phyloP scores from a whole-genome alignment of 2,329 filamentous ascomycete species.

The Fusarium lyarnte region DNA sequence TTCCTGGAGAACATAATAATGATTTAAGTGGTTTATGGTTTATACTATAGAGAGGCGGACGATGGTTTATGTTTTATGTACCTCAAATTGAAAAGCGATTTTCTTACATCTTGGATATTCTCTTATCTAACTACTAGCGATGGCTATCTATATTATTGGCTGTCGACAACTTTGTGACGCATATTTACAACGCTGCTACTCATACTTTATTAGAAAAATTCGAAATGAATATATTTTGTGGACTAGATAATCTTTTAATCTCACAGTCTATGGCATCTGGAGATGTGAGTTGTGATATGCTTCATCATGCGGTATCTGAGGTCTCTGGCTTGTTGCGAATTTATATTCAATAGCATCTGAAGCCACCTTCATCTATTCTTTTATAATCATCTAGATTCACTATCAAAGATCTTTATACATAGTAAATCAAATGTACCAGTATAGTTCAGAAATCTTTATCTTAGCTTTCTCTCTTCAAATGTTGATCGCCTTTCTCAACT shows the following conservation, averaged over 20 bases:
- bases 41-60: constrained; percentile 27
- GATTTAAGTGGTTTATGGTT: constrained; percentile 29
- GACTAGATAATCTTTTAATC: too few species aligned
- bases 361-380: neutral
- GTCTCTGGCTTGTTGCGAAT: neutral
- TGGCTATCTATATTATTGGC: neutral
- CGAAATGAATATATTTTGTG: neutral
- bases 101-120: constrained; percentile 8
- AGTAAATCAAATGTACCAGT: too few species aligned
- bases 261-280: neutral
- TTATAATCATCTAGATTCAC: neutral
- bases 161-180: neutral
- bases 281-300: neutral
- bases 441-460: neutral
- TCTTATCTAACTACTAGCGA: neutral
- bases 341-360: neutral
- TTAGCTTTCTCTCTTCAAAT: neutral
- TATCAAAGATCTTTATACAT: neutral
- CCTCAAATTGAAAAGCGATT: constrained; percentile 37
- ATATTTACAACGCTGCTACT: neutral
- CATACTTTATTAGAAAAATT: neutral
- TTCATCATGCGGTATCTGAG: neutral
- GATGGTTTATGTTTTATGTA: constrained; percentile 20
- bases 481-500: neutral
- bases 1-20: constrained; percentile 38